Base-by-base conservation (phyloP, 2,329 filamentous ascomycete species). In the Pseudopithomyces chartarum region DNA sequence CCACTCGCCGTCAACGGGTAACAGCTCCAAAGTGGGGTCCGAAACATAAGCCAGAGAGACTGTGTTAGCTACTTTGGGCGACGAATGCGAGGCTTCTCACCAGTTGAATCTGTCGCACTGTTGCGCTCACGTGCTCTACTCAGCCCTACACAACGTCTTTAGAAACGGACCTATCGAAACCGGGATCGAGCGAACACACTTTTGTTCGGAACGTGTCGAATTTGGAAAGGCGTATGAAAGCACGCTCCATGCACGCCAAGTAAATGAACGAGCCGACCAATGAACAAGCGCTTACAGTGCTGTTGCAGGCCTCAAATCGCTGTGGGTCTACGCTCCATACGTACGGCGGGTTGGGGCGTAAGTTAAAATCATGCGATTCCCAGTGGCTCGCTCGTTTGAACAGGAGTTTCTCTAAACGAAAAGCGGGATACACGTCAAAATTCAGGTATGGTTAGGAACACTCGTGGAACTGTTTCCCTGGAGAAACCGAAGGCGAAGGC, bases 361-460 rank as follows among this genome's bases (percentile, higher is more conserved):
- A 20, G 17, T 54, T 47, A 54, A 54, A 48, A 20, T 42, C 34
- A 42, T 22, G 8, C 13, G 2, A 17, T 43, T 46, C 44, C 43
- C 43, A 54, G 22, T 54, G 52, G 52, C 45, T 34, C 52, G 52
- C 52, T 54, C 52, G 52, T 54, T 54, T 22, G 19, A 15, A 46
- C 8, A 48, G 52, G 52, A 48, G 11, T 23, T 15, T 15, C 11
- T 17, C 38, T 13, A 17, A 26, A 43, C 47, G n/a, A 6, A 51
- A 15, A 40, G 38, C 48, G n/a, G 19, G 12, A 34, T 40, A 20
- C 52, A 10, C n/a, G 8, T 10, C 38, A 23, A 54, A n/a, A n/a
- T n/a, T n/a, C n/a, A n/a, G n/a, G n/a, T 6, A 54, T 54, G 52
- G 36, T 19, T 1, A 46, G n/a, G 43, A 54, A 38, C n/a, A 48